Evolutionary conservation across 345 rosid genomes (phyloP).

Genomic region (Geranium rotundifolium): DNA sequence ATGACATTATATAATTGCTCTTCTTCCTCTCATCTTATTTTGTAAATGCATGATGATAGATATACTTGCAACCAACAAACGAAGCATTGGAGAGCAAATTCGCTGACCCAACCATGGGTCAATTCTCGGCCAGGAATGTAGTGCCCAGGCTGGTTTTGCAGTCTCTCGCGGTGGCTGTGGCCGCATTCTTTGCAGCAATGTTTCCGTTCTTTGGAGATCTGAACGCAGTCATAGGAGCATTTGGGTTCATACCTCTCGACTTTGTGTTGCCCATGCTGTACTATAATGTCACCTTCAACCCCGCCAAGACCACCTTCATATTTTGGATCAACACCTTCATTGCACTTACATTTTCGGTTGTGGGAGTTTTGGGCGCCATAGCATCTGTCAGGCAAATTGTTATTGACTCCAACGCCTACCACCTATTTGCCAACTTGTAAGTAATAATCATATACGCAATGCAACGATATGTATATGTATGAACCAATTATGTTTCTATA

Average conservation of each 20-base stretch:
- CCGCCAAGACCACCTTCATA: constrained; percentile 16
- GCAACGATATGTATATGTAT: no score
- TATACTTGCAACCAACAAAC: constrained; percentile 30
- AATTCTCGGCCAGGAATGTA: constrained; percentile 27
- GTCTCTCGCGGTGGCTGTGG: constrained; percentile 20
- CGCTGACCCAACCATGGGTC: constrained; percentile 22
- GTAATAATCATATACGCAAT: no score
- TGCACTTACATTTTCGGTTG: constrained; percentile 14
- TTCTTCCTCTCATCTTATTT: no score
- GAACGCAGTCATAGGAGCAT: constrained; percentile 33
- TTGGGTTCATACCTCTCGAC: constrained; percentile 36
- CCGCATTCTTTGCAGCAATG: constrained; percentile 26
- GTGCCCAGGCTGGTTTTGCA: constrained; percentile 25
- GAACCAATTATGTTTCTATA: no score
- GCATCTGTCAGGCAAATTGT: constrained; percentile 31
- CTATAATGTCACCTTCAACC: constrained; percentile 31
- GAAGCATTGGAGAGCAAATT: constrained; percentile 26
- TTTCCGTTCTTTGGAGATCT: constrained; percentile 44
- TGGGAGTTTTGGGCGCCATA: constrained; percentile 23
- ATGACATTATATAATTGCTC: constrained; percentile 1
- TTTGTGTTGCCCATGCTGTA: constrained; percentile 33
- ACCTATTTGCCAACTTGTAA: constrained; percentile 28
- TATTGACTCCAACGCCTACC: constrained; percentile 33
- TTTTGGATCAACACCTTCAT: constrained; percentile 31
- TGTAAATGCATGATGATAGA: constrained; percentile 1